Conservation (phyloP, 2,329 filamentous ascomycete genomes). For the Paraphoma sp. region DNA sequence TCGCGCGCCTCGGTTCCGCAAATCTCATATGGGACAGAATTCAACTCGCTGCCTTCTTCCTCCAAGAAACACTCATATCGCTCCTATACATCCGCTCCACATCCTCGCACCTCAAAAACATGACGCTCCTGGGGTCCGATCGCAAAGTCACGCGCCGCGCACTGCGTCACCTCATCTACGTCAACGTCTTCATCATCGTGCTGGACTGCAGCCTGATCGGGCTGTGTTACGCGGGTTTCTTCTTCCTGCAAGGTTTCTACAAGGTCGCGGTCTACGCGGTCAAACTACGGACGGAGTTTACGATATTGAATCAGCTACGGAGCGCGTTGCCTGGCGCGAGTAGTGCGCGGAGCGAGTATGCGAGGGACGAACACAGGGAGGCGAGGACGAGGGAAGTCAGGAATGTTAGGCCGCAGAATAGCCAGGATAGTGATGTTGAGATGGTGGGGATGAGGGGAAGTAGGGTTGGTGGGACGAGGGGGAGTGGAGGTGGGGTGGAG, state of each 20-base stretch:
- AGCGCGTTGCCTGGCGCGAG: constrained; percentile 11
- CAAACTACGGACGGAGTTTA: constrained; percentile 60
- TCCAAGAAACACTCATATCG: constrained; percentile 46
- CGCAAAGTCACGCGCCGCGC: constrained; percentile 17
- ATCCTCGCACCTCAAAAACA: constrained; percentile 47
- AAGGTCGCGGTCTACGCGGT: constrained; percentile 51
- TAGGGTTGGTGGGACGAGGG: not conserved
- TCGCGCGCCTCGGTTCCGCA: constrained; percentile 8
- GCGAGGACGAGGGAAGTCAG: not conserved
- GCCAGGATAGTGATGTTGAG: constrained; percentile 10
- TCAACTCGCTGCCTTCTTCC: constrained; percentile 49
- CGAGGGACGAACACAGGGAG: not conserved
- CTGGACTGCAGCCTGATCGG: constrained; percentile 49
- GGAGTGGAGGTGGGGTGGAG: too few species aligned
- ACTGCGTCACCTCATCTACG: constrained; percentile 45
- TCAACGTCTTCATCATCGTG: constrained; percentile 49
- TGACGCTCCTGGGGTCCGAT: constrained; percentile 19
- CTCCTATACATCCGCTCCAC: constrained; percentile 60
- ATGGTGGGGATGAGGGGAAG: constrained; percentile 2
- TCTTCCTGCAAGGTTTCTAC: constrained; percentile 48
- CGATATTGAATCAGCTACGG: constrained; percentile 54
- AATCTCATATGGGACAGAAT: constrained; percentile 46
- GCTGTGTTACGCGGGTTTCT: constrained; percentile 47
- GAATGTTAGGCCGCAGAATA: not conserved
- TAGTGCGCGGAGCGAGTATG: constrained; percentile 7